Evolutionary conservation across 768 basidiomycete species (phyloP).

Genomic region (Porpolomopsis calyptriformis): DNA sequence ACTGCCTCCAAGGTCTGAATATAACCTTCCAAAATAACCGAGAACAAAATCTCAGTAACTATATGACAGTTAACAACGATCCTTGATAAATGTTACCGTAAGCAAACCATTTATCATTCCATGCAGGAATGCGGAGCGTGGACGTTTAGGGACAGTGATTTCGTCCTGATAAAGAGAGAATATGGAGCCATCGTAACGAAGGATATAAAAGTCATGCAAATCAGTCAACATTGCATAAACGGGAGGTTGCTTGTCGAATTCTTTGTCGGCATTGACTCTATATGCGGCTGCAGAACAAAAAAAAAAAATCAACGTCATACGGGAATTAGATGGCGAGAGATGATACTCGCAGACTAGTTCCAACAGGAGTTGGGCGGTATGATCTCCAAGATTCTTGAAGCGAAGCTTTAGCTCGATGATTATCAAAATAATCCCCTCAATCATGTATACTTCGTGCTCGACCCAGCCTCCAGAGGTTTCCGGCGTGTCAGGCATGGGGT

Average conservation of each 20-base stretch:
- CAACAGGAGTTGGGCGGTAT: conserved; percentile 4
- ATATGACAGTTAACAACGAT: conserved; percentile 2
- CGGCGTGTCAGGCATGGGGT: conserved; percentile 4
- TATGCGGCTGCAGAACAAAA: no score
- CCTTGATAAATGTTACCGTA: background rate
- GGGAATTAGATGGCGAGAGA: background rate
- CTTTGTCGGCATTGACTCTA: background rate
- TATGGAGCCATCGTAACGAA: conserved; percentile 3
- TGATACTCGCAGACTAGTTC: conserved; percentile 4
- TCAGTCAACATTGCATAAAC: conserved; percentile 5
- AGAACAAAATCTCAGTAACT: conserved; percentile 5
- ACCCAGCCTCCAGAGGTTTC: conserved; percentile 5
- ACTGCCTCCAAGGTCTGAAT: conserved; percentile 3
- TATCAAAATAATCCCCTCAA: conserved; percentile 5
- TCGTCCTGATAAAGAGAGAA: conserved; percentile 2
- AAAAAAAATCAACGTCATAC: no score
- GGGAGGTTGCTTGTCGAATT: conserved; percentile 4
- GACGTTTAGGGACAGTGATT: background rate
- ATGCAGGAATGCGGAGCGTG: background rate
- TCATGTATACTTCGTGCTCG: conserved; percentile 6
- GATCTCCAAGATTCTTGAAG: conserved; percentile 3
- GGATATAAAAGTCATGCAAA: conserved; percentile 1
- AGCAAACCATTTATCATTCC: conserved; percentile 4
- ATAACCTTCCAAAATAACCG: conserved; percentile 3
- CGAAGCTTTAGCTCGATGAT: conserved; percentile 5